A percentile compares a stretch with the other conserved stretches of the same genome.
These are phyloP conservation scores for Mycena kentingensis DNA, from an alignment of 768 basidiomycete genomes.

Conservation along the genomic window DNA sequence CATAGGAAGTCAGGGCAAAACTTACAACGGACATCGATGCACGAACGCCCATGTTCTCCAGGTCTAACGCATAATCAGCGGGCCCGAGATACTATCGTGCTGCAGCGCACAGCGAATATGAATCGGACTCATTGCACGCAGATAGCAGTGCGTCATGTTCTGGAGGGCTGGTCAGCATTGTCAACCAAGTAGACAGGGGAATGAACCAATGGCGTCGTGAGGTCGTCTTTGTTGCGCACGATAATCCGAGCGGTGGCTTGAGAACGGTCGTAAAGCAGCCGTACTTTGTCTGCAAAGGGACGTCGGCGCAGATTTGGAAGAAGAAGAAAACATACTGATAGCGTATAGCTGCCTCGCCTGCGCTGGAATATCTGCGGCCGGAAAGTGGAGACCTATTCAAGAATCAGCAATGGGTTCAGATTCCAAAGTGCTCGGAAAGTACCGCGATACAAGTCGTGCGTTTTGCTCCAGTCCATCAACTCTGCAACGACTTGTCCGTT, in stretches of 20 bases:
- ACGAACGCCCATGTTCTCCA: constrained; percentile 80
- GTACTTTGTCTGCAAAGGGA: constrained; percentile 61
- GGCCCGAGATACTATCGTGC: background rate
- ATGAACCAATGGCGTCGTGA: constrained; percentile 65
- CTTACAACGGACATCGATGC: constrained; percentile 85
- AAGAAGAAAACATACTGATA: constrained; percentile 48
- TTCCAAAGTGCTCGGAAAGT: too few relatives aligned
- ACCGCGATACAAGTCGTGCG: constrained; percentile 73
- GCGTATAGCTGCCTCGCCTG: constrained; percentile 71
- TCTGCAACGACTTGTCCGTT: constrained; percentile 81
- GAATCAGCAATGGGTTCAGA: too few relatives aligned
- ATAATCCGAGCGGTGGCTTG: constrained; percentile 76
- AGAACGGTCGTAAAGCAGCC: constrained; percentile 71
- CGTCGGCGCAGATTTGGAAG: background rate
- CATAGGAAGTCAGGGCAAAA: constrained; percentile 7
- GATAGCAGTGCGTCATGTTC: constrained; percentile 84
- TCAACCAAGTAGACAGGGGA: background rate
- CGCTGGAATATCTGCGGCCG: constrained; percentile 67
- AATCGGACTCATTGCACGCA: constrained; percentile 88
- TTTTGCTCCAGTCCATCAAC: constrained; percentile 74
- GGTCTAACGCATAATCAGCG: constrained; percentile 44
- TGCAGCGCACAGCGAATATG: constrained; percentile 67
- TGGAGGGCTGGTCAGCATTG: constrained; percentile 32
- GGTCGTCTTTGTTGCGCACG: constrained; percentile 59
- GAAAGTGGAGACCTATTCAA: constrained; percentile 74